Base-by-base conservation (phyloP, 2,329 filamentous ascomycete species). In the Biscogniauxia marginata region DNA sequence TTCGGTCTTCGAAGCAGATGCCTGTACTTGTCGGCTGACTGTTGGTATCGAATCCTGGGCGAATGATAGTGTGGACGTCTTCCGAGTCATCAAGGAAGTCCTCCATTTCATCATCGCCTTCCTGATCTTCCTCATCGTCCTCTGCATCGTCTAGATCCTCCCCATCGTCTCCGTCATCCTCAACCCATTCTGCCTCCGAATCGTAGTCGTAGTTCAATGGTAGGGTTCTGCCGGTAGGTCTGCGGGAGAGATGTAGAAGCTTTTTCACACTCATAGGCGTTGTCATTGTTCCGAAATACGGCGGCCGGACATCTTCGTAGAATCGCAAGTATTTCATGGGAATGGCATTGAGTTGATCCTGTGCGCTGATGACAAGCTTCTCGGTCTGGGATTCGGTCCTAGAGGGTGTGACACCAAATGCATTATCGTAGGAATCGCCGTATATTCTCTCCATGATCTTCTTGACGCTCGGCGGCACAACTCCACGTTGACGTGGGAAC, bases 21-120 rank as follows among this genome's bases (percentile, higher is more conserved):
- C 93, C 95, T 3, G 86, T 91, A 68, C 83, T 89, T 45, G 89
- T 78, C 0, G 92, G 91, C 67, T 93, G 84, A 66, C 96, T 80
- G 83, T 76, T 77, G 83, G 81, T 71, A 79, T 61, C 74, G 77
- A 69, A 73, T 75, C 57, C 75, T 82, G 67, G 72, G 20, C 69
- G 68, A 20, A 53, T 52, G 8, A 63, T 55, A 18, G 65, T 58
- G 19, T 62, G 56, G 21, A 61, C 68, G 58, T 95, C 90, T 52
- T 96, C 90, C 5, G 90, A 90, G 65, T 96, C 91, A 64, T 96
- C 93, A 1, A 97, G 78, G 67, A 97, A 97, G 18, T 86, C 93
- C 3, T 91, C 90, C 86, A 96, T 89, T 57, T 96, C 92, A 60
- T 90, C 89, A 16, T 89, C 86, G 19, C 89, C 87, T 22, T 87